Evolutionary conservation across 345 rosid genomes (phyloP), one percentile per base, ranked within the genome.

Genomic region (Euphorbia peplus): DNA sequence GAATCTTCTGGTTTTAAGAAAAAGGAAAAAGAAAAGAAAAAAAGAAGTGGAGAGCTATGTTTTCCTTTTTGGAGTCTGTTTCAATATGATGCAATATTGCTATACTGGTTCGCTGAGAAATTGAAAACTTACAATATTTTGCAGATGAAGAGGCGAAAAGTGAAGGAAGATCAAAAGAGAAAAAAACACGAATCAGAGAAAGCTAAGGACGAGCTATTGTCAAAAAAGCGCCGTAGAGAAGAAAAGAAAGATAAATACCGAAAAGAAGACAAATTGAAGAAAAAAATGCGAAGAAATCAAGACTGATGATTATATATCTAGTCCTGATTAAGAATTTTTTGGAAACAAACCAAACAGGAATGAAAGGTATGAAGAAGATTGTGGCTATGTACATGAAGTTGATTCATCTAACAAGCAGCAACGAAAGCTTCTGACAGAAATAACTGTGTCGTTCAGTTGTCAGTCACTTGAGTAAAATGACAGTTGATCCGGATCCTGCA

Each of bases 201-300:
- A 82, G 90, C 88, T 4, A 95, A 95, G 84, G 90, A 78, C 0
- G 98, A 88, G 54, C 75, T 75, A 75, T 26, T 81, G 68, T 76
- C 69, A 1, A 86, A 78, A 76, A 95, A 95, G 78, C 93, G 96
- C 29, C 82, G 58, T 51, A 88, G 98, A 75, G 97, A 88, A 73
- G 91, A 88, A 77, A 74, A 88, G 46, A 86, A 88, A 67, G 97
- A 86, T 69, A 85, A 90, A 69, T 90, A 87, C 66, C 72, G 96
- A 25, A 79, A 16, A 58, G 83, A 90, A 73, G 98, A 91, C 52
- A 90, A 90, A 70, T 26, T 62, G 37, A 83, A 76, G 81, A 91
- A 93, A 85, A 88, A 76, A 78, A 69, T 37, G 2, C 71, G 83
- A 47, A 78, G 81, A 53, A 64, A 71, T 18, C 46, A 68, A 11